Base-by-base conservation (phyloP, 176 grass and related monocot genomes). In the Dactylis glomerata region DNA sequence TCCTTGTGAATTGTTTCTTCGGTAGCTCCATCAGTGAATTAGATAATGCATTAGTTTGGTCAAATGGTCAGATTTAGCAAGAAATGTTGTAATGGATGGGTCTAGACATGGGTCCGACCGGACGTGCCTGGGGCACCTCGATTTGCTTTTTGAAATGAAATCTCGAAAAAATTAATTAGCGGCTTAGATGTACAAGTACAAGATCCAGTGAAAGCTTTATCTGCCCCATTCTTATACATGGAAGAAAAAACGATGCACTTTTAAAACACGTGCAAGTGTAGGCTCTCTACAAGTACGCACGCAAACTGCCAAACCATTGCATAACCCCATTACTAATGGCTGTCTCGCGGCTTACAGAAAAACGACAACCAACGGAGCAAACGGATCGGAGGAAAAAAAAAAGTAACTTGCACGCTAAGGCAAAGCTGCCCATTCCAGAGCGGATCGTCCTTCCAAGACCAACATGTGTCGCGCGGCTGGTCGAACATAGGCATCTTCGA, bases 371-470 rank as follows among this genome's bases (percentile, higher is more conserved):
- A 38, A 20, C 37, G 14, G 22, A 77, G 5, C 4, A 54, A 8
- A 77, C 17, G 10, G 17, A 37, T 36, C 2, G 17, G 8, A 22
- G 33, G 3, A 1, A 62, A 31, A 5, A 31, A 37, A n/a, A 10
- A 52, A 42, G 45, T 77, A 31, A 19, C 73, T 77, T 85, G 73
- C 46, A 68, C 61, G 16, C 46, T 77, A 85, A 54, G 45, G 61
- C 73, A 68, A 77, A 51, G 56, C 44, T 14, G 44, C 44, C 44
- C 44, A 46, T 46, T 46, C 44, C 12, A 46, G 44, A 46, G 44
- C 12, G 44, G 44, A 46, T 14, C 44, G 44, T 46, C 44, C 44
- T 46, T 46, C 44, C 11, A 46, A 46, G 44, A 46, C 44, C 11
- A 46, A 46, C 11, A 46, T 46, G 44, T 46, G 44, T 14, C 44